Conservation (phyloP, 2,329 filamentous ascomycete genomes). For the Exophiala xenobiotica region DNA sequence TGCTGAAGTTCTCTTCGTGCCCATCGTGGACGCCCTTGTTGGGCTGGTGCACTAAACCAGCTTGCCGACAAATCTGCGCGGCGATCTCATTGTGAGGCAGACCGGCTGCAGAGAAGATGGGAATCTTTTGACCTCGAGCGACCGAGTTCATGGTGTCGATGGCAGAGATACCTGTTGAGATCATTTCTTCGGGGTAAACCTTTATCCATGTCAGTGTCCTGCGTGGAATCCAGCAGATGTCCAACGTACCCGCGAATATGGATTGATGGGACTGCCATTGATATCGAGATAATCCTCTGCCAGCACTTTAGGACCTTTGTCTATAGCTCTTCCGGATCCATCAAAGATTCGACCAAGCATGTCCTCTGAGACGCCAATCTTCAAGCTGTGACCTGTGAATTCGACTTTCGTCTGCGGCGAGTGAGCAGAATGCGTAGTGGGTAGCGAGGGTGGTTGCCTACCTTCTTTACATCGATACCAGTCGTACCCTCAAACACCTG, state of each 20-base stretch:
- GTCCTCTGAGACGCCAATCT: slow-evolving; percentile 98
- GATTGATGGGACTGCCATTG: slow-evolving; percentile 98
- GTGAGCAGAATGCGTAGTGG: slow-evolving; percentile 28
- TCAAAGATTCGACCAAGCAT: slow-evolving; percentile 99
- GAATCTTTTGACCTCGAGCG: slow-evolving; percentile 98
- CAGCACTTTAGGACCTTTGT: slow-evolving; percentile 97
- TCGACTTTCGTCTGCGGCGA: slow-evolving; percentile 83
- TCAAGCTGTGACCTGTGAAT: slow-evolving; percentile 94
- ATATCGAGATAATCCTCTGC: slow-evolving; percentile 98
- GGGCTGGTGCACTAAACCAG: slow-evolving; percentile 84
- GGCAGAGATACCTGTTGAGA: slow-evolving; percentile 97
- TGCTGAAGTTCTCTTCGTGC: slow-evolving; percentile 99
- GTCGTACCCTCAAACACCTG: slow-evolving; percentile 98
- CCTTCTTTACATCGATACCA: slow-evolving; percentile 98
- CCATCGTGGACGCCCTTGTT: slow-evolving; percentile 96
- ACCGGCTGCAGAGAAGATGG: slow-evolving; percentile 98
- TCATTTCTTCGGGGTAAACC: slow-evolving; percentile 99
- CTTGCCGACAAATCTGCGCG: slow-evolving; percentile 97
- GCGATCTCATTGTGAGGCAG: slow-evolving; percentile 99
- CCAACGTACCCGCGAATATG: slow-evolving; percentile 79
- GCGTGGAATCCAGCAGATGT: neutral
- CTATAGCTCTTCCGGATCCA: slow-evolving; percentile 94
- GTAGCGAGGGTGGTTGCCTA: slow-evolving; percentile 40
- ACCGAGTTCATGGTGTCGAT: slow-evolving; percentile 99
- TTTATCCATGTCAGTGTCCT: slow-evolving; percentile 40